Evolutionary conservation across 139 green algal species (phyloP), one percentile per base, ranked within the genome.

Genomic region (Chlamydomonas asymmetrica): DNA sequence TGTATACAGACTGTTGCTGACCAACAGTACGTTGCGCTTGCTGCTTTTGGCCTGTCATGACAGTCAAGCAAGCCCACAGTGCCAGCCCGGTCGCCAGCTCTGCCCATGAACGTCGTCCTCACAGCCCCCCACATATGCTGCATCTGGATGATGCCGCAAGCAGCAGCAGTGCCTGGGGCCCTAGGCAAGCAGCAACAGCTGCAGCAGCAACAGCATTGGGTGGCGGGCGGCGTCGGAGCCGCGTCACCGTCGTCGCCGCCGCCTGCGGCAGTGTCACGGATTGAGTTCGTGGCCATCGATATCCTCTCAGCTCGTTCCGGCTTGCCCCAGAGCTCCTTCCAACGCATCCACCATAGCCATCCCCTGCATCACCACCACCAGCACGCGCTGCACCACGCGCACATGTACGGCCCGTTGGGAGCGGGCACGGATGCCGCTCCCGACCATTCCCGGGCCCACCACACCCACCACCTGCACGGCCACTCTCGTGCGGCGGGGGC

Each of bases 271-370:
- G 66, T 8, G 49, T 23, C 38, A 5, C 5, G 25, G 10, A 57
- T 31, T 62, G n/a, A n/a, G 6, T 77, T 77, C 43, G 3, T 69
- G 1, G 71, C 71, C 3, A 25, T 77, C 1, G 71, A 77, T 34
- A 40, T 77, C 8, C 59, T 77, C 20, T 45, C 56, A 10, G 56
- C 50, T 4, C 50, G 52, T 27, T 38, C 56, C 37, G 38, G n/a
- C 4, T 23, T 52, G 1, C 34, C 35, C 5, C 48, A 63, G 2
- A 3, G 13, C 45, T 25, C 32, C 31, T 16, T 34, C 13, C 23
- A 40, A n/a, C n/a, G n/a, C n/a, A n/a, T n/a, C 32, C 48, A 63
- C n/a, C 9, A 1, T 16, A 31, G 8, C 57, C 29, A 22, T 5
- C 60, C 60, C 23, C 7, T 49, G 3, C 50, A 52, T 25, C 41